phyloP scores from a whole-genome alignment of 192 early-diverging fungal species.

The Mortierella claussenii region DNA sequence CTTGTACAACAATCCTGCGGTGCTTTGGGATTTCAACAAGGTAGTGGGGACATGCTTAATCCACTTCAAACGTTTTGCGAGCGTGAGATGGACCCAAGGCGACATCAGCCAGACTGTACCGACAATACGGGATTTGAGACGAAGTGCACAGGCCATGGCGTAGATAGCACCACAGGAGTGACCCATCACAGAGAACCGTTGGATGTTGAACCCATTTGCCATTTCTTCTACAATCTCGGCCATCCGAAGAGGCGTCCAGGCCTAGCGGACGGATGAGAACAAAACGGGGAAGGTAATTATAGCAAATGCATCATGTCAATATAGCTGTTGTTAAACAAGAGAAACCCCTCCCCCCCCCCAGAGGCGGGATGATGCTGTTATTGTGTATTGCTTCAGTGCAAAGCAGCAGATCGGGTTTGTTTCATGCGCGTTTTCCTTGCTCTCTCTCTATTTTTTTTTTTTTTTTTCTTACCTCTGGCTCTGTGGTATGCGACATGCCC shows the following conservation, averaged over 20 bases:
- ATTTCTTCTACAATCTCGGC: conserved; percentile 56
- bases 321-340: not conserved
- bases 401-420: not conserved
- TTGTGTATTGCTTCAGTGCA: no score
- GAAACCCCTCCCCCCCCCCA: no score
- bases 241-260: conserved; percentile 39
- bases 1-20: conserved; percentile 36
- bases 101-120: conserved; percentile 57
- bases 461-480: conserved; percentile 29
- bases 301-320: no score
- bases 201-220: conserved; percentile 53
- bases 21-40: conserved; percentile 42
- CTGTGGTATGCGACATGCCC: conserved; percentile 49
- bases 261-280: not conserved
- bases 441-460: not conserved
- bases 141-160: conserved; percentile 56
- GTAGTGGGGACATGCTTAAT: conserved; percentile 53
- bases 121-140: conserved; percentile 42
- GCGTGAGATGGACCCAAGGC: conserved; percentile 54
- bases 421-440: not conserved
- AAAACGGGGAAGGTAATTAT: no score
- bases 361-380: no score
- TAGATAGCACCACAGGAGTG: conserved; percentile 57
- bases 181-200: conserved; percentile 56
- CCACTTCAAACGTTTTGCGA: conserved; percentile 58